phyloP scores from a whole-genome alignment of 805 yeast species.

The Saccharomycopsis javanensis region DNA sequence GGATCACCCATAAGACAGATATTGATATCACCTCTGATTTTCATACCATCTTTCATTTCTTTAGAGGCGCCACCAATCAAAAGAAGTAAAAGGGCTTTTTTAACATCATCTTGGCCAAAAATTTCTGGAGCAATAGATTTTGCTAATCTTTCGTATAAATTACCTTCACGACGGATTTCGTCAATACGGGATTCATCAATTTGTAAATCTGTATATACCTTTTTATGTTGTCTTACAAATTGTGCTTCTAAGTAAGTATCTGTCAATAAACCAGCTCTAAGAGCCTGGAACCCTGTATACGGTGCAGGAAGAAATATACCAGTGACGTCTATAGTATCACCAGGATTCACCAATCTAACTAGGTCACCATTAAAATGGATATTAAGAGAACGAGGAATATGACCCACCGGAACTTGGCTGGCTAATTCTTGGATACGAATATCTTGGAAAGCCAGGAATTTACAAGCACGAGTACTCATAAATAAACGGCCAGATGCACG shows the following conservation, averaged over 20 bases:
- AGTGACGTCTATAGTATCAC: constrained; percentile 86
- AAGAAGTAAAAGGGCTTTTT: constrained; percentile 75
- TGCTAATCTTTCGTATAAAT: constrained; percentile 71
- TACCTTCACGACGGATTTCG: constrained; percentile 48
- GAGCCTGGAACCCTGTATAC: constrained; percentile 89
- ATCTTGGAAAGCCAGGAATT: constrained; percentile 91
- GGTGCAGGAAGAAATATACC: constrained; percentile 93
- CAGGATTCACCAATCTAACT: constrained; percentile 82
- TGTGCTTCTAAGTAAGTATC: constrained; percentile 92
- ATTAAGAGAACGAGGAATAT: constrained; percentile 81
- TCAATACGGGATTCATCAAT: constrained; percentile 49
- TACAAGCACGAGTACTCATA: constrained; percentile 92
- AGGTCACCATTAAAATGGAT: constrained; percentile 88
- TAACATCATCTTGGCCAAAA: constrained; percentile 87
- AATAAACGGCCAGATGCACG: constrained; percentile 80
- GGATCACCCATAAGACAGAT: constrained; percentile 98
- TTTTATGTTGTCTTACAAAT: constrained; percentile 75
- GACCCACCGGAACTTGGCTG: constrained; percentile 95
- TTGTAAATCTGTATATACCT: constrained; percentile 63
- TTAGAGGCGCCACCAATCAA: constrained; percentile 95
- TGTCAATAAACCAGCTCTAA: constrained; percentile 85
- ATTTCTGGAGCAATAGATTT: constrained; percentile 95
- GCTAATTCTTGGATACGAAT: constrained; percentile 91
- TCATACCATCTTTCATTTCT: constrained; percentile 92
- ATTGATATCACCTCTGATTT: constrained; percentile 94